These are phyloP conservation scores for Avicennia marina DNA, from an alignment of 257 asterid species.

Conservation along the genomic window DNA sequence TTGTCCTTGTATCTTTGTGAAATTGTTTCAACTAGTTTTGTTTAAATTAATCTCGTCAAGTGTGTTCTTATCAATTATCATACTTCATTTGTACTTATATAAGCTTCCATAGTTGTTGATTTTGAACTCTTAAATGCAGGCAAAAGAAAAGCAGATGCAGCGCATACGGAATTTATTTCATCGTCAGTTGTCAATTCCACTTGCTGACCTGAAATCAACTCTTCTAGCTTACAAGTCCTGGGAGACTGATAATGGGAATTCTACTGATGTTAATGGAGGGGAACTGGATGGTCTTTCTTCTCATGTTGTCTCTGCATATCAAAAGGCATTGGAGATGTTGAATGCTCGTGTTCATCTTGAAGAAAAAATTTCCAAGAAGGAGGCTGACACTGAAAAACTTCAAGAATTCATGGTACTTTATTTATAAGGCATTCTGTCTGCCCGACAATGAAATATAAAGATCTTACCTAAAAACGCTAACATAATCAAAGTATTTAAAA, in stretches of 20 bases:
- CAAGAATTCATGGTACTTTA: slow-evolving; percentile 59
- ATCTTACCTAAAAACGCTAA: background rate
- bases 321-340: slow-evolving; percentile 74
- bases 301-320: slow-evolving; percentile 58
- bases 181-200: slow-evolving; percentile 94
- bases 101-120: no score
- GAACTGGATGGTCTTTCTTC: slow-evolving; percentile 63
- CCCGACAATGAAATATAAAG: background rate
- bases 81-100: no score
- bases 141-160: slow-evolving; percentile 81
- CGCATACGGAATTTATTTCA: slow-evolving; percentile 66
- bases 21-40: no score
- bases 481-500: no score
- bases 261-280: slow-evolving; percentile 37
- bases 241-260: slow-evolving; percentile 64
- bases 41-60: no score
- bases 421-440: slow-evolving; percentile 14
- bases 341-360: slow-evolving; percentile 66
- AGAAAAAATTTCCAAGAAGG: slow-evolving; percentile 56
- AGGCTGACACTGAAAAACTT: slow-evolving; percentile 57
- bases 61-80: no score
- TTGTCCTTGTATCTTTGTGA: no score
- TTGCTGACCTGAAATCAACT: slow-evolving; percentile 46
- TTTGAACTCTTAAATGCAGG: slow-evolving; percentile 36
- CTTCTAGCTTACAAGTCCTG: slow-evolving; percentile 70